A percentile compares a stretch with the other conserved stretches of the same genome.
Conservation (phyloP, 2,329 filamentous ascomycete species). For the Trichoderma brevicompactum region DNA sequence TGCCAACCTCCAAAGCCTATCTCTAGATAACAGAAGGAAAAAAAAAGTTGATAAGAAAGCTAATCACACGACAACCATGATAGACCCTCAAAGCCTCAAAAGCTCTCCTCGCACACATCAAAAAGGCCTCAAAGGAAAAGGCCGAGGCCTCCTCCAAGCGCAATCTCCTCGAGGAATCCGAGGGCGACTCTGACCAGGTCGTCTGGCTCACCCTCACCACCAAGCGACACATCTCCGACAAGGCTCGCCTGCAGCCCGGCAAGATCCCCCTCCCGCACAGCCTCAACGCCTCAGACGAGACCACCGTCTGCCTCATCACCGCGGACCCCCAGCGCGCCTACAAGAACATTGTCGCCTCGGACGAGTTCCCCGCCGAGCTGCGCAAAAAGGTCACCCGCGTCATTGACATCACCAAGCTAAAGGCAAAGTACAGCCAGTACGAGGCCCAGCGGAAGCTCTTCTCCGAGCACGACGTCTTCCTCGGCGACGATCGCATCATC, state of each 20-base stretch:
- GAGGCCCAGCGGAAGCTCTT: constrained; percentile 84
- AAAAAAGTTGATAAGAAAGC: neutral
- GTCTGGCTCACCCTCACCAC: constrained; percentile 67
- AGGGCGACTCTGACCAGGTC: constrained; percentile 53
- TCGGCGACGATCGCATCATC: constrained; percentile 86
- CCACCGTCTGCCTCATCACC: constrained; percentile 84
- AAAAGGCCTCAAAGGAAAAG: constrained; percentile 57
- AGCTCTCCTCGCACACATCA: constrained; percentile 65
- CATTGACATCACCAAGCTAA: constrained; percentile 80
- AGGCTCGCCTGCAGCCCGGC: constrained; percentile 78
- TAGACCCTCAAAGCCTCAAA: constrained; percentile 66
- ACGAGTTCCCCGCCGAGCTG: constrained; percentile 70
- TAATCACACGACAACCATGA: constrained; percentile 18
- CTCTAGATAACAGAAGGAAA: neutral
- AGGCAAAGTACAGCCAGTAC: constrained; percentile 83
- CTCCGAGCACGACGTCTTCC: constrained; percentile 87
- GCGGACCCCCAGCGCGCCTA: constrained; percentile 81
- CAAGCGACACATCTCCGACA: constrained; percentile 70
- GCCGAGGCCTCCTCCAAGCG: constrained; percentile 55
- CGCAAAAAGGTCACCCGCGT: constrained; percentile 72
- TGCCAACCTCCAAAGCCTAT: neutral
- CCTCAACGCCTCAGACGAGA: constrained; percentile 66
- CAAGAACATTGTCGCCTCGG: constrained; percentile 82
- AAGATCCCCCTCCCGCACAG: constrained; percentile 81
- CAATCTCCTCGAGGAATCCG: constrained; percentile 57